phyloP scores from a whole-genome alignment of 106 monocot genomes.

The Dendrobium officinale region DNA sequence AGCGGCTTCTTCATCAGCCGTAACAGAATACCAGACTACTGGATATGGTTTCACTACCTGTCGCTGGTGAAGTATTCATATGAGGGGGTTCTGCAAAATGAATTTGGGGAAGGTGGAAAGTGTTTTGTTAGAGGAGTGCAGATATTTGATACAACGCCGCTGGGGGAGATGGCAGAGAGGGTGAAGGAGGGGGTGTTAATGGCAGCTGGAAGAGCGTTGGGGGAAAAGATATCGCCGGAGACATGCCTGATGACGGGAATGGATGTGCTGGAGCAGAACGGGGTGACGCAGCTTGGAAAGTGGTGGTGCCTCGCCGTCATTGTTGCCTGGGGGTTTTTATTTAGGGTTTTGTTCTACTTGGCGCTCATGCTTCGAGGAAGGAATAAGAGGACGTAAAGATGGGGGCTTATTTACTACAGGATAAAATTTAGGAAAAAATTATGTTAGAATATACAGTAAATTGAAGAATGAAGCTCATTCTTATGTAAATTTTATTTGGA shows the following conservation, averaged over 20 bases:
- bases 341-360: constrained; percentile 32
- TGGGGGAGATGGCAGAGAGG: constrained; percentile 20
- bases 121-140: constrained; percentile 51
- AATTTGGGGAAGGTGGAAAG: constrained; percentile 38
- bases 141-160: constrained; percentile 62
- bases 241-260: constrained; percentile 28
- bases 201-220: constrained; percentile 18
- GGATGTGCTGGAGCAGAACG: constrained; percentile 27
- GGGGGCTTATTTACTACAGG: neutral
- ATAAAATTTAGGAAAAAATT: too few species aligned
- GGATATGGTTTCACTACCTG: constrained; percentile 90
- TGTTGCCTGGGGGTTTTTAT: constrained; percentile 36
- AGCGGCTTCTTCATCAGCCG: constrained; percentile 79
- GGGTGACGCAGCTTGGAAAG: constrained; percentile 21
- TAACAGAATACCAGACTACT: constrained; percentile 58
- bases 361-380: constrained; percentile 21
- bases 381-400: constrained; percentile 19
- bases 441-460: too few species aligned
- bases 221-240: constrained; percentile 1
- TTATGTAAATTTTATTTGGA: too few species aligned
- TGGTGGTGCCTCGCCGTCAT: constrained; percentile 25
- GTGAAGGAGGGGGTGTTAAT: constrained; percentile 20
- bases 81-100: constrained; percentile 69
- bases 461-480: too few species aligned
- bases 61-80: constrained; percentile 82